Conservation (phyloP, 805 yeast genomes). For the Wickerhamiella musiphila region DNA sequence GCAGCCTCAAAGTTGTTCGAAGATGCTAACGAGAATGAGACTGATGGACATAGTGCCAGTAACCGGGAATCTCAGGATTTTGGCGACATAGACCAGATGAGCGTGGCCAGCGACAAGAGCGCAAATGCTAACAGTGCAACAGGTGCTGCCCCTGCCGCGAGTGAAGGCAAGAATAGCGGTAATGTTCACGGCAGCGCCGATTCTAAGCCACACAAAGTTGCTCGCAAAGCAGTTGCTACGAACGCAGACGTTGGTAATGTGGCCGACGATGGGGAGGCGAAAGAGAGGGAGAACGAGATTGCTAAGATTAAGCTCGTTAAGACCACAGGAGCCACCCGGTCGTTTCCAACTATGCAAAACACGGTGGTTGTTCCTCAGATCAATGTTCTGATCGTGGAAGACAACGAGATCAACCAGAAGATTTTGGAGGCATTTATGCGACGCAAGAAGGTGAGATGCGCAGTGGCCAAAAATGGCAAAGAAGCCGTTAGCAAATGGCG, state of each 20-base stretch:
- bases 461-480: conserved; percentile 80
- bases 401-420: conserved; percentile 83
- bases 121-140: too few species aligned
- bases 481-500: conserved; percentile 94
- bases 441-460: conserved; percentile 67
- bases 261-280: not conserved
- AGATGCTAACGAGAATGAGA: too few species aligned
- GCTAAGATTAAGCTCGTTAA: too few species aligned
- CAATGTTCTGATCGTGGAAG: conserved; percentile 87
- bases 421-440: conserved; percentile 78
- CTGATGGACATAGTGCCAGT: too few species aligned
- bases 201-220: too few species aligned
- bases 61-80: too few species aligned
- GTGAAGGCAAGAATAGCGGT: too few species aligned
- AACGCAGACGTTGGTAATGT: not conserved
- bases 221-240: too few species aligned
- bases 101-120: conserved; percentile 1
- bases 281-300: too few species aligned
- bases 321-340: not conserved
- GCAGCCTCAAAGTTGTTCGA: not conserved
- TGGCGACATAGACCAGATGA: conserved; percentile 3
- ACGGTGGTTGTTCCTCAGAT: conserved; percentile 68
- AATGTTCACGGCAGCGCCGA: too few species aligned
- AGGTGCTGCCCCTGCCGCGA: too few species aligned
- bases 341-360: conserved; percentile 4